Evolutionary conservation across 208 protist genomes (phyloP), one percentile per base, ranked within the genome.

Genomic region (Sergeia podlipaevii): DNA sequence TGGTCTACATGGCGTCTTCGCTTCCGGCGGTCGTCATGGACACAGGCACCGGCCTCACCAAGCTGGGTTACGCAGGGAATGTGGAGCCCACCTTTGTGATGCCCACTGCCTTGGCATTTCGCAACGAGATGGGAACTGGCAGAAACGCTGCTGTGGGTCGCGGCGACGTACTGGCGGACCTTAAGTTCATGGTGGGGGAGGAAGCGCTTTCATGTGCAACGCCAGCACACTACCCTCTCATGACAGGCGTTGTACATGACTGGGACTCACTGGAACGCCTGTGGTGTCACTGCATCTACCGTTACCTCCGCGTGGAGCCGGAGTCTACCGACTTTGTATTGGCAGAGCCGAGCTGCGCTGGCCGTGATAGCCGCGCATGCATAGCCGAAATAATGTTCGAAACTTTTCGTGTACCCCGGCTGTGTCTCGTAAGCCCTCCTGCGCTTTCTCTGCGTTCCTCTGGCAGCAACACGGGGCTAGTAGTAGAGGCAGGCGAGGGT

Each of bases 331-430:
- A 92, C 44, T 87, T 99, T 48, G 56, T 99, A 47, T 76, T 99
- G 49, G 98, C 98, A 10, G 98, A 99, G 79, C 90, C 97, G 27
- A 96, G 97, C 6, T 65, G 97, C 32, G 99, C 99, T 70, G 69
- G 97, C 17, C 98, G 97, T 17, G 97, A 98, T 68, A 99, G 99
- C 74, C 88, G 77, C 51, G 98, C 99, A 77, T 93, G 92, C 43
- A 97, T 89, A 1, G 98, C 98, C 15, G 98, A 99, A 66, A 94
- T 99, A 45, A 98, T 99, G 94, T 99, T 99, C 66, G 98, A 99
- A 70, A 98, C 96, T 3, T 99, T 99, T 70, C 98, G 99, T 60
- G 98, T 99, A 32, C 79, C 80, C 28, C 91, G 90, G 24, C 77
- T 99, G 20, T 98, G 98, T 72, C 98, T 99, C 70, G 98, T 96